Conservation (phyloP, 2,329 filamentous ascomycete species). For the Fusarium fracticaudum region DNA sequence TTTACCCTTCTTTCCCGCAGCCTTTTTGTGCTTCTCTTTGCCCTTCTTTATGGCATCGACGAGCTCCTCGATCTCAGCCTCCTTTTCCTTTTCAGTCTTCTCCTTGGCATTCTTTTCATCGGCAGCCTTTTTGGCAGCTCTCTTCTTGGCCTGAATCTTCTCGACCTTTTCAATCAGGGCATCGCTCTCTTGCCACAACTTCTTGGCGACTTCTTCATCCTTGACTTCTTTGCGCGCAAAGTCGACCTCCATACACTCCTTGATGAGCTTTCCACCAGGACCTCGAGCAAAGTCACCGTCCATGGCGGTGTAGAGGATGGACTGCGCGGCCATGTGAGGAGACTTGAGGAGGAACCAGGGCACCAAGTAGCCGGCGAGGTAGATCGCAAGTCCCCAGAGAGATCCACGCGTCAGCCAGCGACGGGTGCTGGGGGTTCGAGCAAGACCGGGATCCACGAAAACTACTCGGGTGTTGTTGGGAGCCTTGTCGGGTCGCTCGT, state of each 20-base stretch:
- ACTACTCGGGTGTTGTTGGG: conserved; percentile 86
- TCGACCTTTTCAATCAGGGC: conserved; percentile 80
- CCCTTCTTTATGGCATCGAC: conserved; percentile 57
- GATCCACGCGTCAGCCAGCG: conserved; percentile 89
- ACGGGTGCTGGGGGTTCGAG: conserved; percentile 86
- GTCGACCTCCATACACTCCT: conserved; percentile 85
- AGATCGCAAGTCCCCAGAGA: conserved; percentile 79
- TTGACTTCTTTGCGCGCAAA: conserved; percentile 77
- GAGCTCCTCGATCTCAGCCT: conserved; percentile 49
- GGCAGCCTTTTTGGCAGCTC: conserved; percentile 54
- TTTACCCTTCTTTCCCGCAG: conserved; percentile 38
- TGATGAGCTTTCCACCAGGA: conserved; percentile 77
- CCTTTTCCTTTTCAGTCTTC: conserved; percentile 48
- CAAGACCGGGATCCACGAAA: conserved; percentile 86
- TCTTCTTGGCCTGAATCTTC: conserved; percentile 71
- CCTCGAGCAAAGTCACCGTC: conserved; percentile 75
- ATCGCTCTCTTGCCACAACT: conserved; percentile 90
- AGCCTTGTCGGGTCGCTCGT: conserved; percentile 82
- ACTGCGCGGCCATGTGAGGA: conserved; percentile 83
- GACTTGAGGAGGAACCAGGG: conserved; percentile 93
- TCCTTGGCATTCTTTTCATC: conserved; percentile 47
- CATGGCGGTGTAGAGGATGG: conserved; percentile 86
- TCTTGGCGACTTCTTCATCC: conserved; percentile 83
- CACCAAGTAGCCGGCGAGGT: conserved; percentile 79
- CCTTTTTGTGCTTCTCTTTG: conserved; percentile 46